phyloP scores from a whole-genome alignment of 169 alveolate genomes.

The Toxoplasma gondii region DNA sequence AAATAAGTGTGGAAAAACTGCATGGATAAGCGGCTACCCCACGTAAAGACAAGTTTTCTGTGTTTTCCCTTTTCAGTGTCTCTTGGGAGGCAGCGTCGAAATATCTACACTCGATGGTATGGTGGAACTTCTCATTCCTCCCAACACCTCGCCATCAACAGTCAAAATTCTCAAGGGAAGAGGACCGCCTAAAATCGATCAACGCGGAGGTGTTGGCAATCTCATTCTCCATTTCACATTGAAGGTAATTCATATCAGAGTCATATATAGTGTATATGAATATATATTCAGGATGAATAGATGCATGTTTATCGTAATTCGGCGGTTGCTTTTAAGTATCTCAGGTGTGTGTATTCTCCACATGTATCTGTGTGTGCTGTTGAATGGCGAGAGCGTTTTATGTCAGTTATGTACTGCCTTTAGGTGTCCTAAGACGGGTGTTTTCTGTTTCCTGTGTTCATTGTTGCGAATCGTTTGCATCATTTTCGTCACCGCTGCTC shows the following conservation, averaged over 20 bases:
- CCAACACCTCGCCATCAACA: slow-evolving; percentile 82
- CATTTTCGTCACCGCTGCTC: too few species aligned
- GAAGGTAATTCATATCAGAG: slow-evolving; percentile 46
- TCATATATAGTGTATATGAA: not conserved
- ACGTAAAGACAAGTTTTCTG: not conserved
- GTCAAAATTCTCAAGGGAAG: slow-evolving; percentile 80
- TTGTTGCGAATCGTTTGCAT: too few species aligned
- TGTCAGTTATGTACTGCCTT: too few species aligned
- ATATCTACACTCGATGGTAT: slow-evolving; percentile 84
- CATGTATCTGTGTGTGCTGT: too few species aligned
- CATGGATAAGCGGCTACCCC: too few species aligned
- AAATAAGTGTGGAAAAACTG: too few species aligned
- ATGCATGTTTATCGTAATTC: not conserved
- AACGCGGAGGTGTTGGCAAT: slow-evolving; percentile 81
- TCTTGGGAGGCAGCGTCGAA: slow-evolving; percentile 85
- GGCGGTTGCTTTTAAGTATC: too few species aligned
- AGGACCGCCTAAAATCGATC: slow-evolving; percentile 87
- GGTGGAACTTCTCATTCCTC: slow-evolving; percentile 77
- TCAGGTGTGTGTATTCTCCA: too few species aligned
- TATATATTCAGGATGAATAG: not conserved
- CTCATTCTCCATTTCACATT: slow-evolving; percentile 82
- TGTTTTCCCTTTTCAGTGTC: slow-evolving; percentile 59
- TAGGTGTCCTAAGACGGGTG: too few species aligned
- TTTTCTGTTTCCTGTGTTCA: too few species aligned
- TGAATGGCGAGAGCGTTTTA: too few species aligned